phyloP scores from a whole-genome alignment of 306 rosid genomes.

The Citrullus colocynthis region DNA sequence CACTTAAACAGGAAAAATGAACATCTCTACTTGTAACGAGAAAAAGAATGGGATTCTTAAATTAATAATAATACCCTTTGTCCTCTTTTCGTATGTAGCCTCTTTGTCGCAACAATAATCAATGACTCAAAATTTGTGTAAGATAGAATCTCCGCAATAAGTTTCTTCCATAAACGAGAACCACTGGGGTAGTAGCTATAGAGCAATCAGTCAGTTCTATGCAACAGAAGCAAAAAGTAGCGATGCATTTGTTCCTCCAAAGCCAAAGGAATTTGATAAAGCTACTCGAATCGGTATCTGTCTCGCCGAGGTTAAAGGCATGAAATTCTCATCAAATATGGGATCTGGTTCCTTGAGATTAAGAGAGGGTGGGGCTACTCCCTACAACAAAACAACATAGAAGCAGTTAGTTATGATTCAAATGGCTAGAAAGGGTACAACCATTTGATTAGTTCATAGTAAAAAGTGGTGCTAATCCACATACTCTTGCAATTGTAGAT shows the following conservation, averaged over 20 bases:
- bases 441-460: neutral
- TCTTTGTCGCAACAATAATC: neutral
- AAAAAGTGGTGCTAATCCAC: neutral
- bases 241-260: conserved; percentile 93
- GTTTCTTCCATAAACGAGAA: neutral
- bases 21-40: too few species aligned
- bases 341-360: conserved; percentile 80
- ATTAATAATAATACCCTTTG: neutral
- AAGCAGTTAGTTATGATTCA: neutral
- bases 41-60: neutral
- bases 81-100: neutral
- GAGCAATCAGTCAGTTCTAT: neutral
- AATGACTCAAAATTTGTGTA: neutral
- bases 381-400: conserved; percentile 36
- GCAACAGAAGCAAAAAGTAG: conserved; percentile 52
- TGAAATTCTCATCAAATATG: conserved; percentile 44
- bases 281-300: conserved; percentile 59
- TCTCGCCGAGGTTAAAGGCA: conserved; percentile 52
- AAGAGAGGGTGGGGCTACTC: conserved; percentile 80
- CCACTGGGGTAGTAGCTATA: neutral
- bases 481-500: neutral
- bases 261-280: conserved; percentile 86
- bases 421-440: neutral
- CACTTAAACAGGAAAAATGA: too few species aligned
- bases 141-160: neutral